phyloP scores from a whole-genome alignment of 2,329 filamentous ascomycete species.

The Hymenoscyphus linearis region DNA sequence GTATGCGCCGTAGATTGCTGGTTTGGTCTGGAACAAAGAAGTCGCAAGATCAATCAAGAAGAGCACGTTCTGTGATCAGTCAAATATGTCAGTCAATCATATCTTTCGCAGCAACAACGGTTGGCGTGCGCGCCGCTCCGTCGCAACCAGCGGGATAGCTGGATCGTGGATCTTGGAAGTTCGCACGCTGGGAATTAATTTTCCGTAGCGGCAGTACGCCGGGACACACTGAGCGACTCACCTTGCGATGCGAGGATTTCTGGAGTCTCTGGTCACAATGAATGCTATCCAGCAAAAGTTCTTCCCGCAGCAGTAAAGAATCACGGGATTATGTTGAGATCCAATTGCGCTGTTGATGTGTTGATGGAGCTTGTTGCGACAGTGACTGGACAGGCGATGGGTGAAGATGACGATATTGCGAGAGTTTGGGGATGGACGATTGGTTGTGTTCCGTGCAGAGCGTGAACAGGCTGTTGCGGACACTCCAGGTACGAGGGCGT shows the following conservation, averaged over 20 bases:
- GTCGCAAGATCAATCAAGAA: not conserved
- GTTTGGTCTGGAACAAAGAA: not conserved
- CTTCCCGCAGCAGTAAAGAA: slow-evolving; percentile 28
- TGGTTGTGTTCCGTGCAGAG: slow-evolving; percentile 24
- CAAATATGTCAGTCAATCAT: not conserved
- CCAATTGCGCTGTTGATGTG: slow-evolving; percentile 28
- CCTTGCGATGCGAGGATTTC: slow-evolving; percentile 25
- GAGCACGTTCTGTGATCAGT: not conserved
- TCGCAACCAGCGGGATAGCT: slow-evolving; percentile 1
- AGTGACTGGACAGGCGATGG: slow-evolving; percentile 27
- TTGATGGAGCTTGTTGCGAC: slow-evolving; percentile 25
- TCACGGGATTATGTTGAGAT: slow-evolving; percentile 27
- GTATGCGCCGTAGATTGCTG: slow-evolving; percentile 6
- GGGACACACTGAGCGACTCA: slow-evolving; percentile 17
- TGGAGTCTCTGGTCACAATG: slow-evolving; percentile 11
- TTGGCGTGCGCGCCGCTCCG: slow-evolving; percentile 21
- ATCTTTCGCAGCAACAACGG: not conserved
- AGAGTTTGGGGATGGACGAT: slow-evolving; percentile 14
- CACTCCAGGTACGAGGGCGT: slow-evolving; percentile 5
- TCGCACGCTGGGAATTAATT: slow-evolving; percentile 21
- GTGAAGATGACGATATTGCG: slow-evolving; percentile 13
- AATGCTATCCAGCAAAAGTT: slow-evolving; percentile 21
- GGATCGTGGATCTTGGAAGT: not conserved
- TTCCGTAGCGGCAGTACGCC: slow-evolving; percentile 15
- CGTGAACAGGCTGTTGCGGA: slow-evolving; percentile 11